Evolutionary conservation across 768 basidiomycete species (phyloP).

Genomic region (Macrolepiota albuminosa): DNA sequence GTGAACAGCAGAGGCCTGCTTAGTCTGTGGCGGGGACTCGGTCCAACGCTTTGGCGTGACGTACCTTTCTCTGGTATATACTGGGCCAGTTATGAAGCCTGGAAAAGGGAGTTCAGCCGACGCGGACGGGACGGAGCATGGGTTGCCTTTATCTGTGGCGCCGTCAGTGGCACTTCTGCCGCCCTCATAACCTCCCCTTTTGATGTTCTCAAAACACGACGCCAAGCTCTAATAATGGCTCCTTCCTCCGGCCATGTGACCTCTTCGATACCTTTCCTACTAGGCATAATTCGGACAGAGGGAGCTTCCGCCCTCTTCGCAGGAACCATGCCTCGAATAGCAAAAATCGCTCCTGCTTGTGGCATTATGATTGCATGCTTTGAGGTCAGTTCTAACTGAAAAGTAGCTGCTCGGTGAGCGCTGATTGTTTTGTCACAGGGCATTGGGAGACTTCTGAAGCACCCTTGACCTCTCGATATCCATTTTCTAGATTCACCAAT

Average conservation of each 20-base stretch:
- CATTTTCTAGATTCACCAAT: constrained; percentile 9
- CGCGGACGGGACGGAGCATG: constrained; percentile 52
- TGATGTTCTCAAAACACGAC: constrained; percentile 93
- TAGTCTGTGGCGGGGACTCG: constrained; percentile 87
- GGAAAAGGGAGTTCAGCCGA: constrained; percentile 60
- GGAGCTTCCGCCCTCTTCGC: constrained; percentile 76
- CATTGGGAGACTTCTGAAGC: constrained; percentile 49
- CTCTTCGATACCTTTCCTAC: constrained; percentile 58
- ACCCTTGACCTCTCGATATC: constrained; percentile 18
- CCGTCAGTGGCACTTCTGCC: constrained; percentile 80
- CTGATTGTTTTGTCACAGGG: constrained; percentile 37
- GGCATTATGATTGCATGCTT: constrained; percentile 98
- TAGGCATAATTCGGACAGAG: constrained; percentile 72
- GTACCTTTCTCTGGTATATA: constrained; percentile 97
- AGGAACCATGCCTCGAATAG: constrained; percentile 82
- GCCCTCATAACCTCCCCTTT: constrained; percentile 92
- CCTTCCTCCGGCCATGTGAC: constrained; percentile 35
- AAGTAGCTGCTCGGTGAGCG: neutral
- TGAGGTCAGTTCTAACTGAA: constrained; percentile 51
- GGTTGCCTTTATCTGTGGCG: constrained; percentile 87
- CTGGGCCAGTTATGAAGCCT: constrained; percentile 91
- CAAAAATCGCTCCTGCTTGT: constrained; percentile 96
- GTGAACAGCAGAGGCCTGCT: constrained; percentile 60
- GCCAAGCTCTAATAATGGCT: constrained; percentile 79
- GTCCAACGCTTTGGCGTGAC: constrained; percentile 92